These are phyloP conservation scores for Sporothrix phasma DNA, from an alignment of 2,329 filamentous ascomycete species.

Conservation along the genomic window DNA sequence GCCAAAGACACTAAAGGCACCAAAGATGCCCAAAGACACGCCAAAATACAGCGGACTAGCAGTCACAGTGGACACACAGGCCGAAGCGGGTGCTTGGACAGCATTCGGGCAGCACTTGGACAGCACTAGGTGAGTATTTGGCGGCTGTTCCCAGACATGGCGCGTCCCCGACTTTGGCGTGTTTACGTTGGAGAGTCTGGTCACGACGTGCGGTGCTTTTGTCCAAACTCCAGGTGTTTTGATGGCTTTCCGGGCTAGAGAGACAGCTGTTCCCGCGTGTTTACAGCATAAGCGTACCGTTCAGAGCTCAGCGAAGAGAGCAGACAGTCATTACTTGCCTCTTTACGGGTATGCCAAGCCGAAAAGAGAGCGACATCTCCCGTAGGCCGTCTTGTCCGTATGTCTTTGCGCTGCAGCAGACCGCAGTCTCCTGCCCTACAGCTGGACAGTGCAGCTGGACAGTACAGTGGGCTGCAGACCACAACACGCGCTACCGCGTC, in stretches of 20 bases:
- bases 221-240: too few relatives aligned
- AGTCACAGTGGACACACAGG: background rate
- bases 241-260: too few relatives aligned
- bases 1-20: too few relatives aligned
- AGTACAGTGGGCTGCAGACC: too few relatives aligned
- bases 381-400: too few relatives aligned
- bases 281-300: too few relatives aligned
- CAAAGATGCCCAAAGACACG: too few relatives aligned
- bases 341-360: too few relatives aligned
- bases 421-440: background rate
- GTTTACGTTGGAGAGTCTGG: background rate
- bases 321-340: too few relatives aligned
- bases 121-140: background rate
- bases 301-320: too few relatives aligned
- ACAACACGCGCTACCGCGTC: background rate
- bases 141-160: background rate
- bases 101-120: background rate
- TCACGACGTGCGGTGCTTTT: background rate
- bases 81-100: background rate
- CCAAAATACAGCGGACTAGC: background rate
- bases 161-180: background rate
- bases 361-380: too few relatives aligned
- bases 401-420: background rate
- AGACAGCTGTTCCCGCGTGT: background rate
- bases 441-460: background rate